Conservation (phyloP, 2,329 filamentous ascomycete species). For the Fusarium goolgardi region DNA sequence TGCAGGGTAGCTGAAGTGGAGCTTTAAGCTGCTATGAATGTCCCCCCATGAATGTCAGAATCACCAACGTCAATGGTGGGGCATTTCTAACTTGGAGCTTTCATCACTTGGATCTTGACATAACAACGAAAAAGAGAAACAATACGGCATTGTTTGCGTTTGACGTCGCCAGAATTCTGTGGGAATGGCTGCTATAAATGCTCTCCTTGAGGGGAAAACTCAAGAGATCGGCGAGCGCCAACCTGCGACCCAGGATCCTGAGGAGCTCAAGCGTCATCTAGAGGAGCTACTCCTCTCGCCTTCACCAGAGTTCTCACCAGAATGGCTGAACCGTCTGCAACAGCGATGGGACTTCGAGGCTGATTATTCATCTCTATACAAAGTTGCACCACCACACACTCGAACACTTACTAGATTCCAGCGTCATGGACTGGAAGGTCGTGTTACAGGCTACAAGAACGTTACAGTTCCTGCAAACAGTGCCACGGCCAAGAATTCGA, state of each 20-base stretch:
- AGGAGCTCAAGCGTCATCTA: conserved; percentile 75
- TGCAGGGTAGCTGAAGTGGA: conserved; percentile 29
- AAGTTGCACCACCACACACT: conserved; percentile 89
- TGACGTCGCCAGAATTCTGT: neutral
- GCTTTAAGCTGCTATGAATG: conserved; percentile 13
- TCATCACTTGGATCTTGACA: conserved; percentile 30
- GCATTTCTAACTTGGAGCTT: conserved; percentile 35
- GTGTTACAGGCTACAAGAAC: conserved; percentile 93
- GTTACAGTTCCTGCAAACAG: conserved; percentile 91
- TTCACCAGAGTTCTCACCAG: conserved; percentile 79
- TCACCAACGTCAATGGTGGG: conserved; percentile 45
- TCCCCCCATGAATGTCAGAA: conserved; percentile 29
- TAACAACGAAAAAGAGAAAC: conserved; percentile 2
- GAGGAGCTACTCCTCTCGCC: conserved; percentile 84
- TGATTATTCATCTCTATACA: conserved; percentile 86
- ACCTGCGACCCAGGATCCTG: conserved; percentile 58
- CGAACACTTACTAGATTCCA: conserved; percentile 94
- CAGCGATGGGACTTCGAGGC: conserved; percentile 86
- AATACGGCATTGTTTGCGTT: conserved; percentile 11
- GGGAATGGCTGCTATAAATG: conserved; percentile 53
- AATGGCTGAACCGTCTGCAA: conserved; percentile 91
- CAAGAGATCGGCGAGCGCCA: conserved; percentile 28
- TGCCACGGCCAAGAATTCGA: conserved; percentile 94
- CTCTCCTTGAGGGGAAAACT: conserved; percentile 46
- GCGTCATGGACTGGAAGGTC: conserved; percentile 89